These are phyloP conservation scores for Rosa chinensis DNA, from an alignment of 306 rosid genomes.

Conservation along the genomic window DNA sequence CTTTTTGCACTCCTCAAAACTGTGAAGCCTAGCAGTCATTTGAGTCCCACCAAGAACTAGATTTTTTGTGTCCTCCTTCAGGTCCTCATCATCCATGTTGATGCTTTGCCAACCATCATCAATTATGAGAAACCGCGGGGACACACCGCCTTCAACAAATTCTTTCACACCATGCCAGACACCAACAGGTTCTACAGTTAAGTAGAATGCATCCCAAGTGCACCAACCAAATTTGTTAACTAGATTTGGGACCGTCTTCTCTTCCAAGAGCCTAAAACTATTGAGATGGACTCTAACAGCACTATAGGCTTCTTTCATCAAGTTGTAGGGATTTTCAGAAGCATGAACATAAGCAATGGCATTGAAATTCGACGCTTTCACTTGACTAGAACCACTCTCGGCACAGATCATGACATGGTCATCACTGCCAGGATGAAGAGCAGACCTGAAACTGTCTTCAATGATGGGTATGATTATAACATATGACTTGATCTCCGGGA, in stretches of 20 bases:
- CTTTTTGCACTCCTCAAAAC: slow-evolving; percentile 66
- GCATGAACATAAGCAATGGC: slow-evolving; percentile 65
- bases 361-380: slow-evolving; percentile 43
- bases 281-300: slow-evolving; percentile 69
- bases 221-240: slow-evolving; percentile 90
- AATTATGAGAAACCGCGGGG: slow-evolving; percentile 73
- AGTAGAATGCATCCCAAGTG: slow-evolving; percentile 91
- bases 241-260: slow-evolving; percentile 54
- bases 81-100: slow-evolving; percentile 54
- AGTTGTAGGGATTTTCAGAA: slow-evolving; percentile 65
- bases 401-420: slow-evolving; percentile 59
- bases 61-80: slow-evolving; percentile 53
- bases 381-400: slow-evolving; percentile 74
- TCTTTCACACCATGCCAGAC: slow-evolving; percentile 65
- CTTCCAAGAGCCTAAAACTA: slow-evolving; percentile 72
- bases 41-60: slow-evolving; percentile 72
- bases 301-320: slow-evolving; percentile 79
- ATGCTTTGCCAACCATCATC: slow-evolving; percentile 96
- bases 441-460: slow-evolving; percentile 66
- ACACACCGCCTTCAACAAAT: slow-evolving; percentile 52
- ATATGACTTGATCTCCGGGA: slow-evolving; percentile 68
- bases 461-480: slow-evolving; percentile 63
- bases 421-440: slow-evolving; percentile 67
- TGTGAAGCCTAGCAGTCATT: slow-evolving; percentile 73
- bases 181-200: slow-evolving; percentile 65